Base-by-base conservation (phyloP, 2,329 filamentous ascomycete genomes). In the Claviceps monticola region DNA sequence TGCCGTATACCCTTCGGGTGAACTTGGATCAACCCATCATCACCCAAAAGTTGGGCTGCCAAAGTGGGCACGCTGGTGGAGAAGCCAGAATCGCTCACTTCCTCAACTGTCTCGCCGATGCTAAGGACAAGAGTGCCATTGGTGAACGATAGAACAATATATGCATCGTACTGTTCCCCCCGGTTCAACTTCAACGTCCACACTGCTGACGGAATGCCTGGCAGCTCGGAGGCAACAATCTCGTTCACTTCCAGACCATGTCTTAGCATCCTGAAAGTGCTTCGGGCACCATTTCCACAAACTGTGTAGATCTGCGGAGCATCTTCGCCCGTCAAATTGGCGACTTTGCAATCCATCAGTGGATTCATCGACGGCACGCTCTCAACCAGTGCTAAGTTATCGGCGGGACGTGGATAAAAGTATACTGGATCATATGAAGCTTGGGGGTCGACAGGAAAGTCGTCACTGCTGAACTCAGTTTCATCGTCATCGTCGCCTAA, bases 1-100 rank as follows among this genome's bases (percentile, higher is more conserved):
- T 96, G 90, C 48, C 90, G 81, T 55, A 98, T 95, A 51, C 93
- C 93, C 62, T 90, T 90, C n/a, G 91, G 89, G 61, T 98, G 90
- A 5, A 98, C 87, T 65, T 98, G 93, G 17, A 98, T 82, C 42
- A 97, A 74, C 26, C 89, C 88, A 64, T 95, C 88, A 52, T 96
- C 89, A 43, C 93, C 94, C 48, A 98, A 83, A 60, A 96, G 87
- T 62, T 96, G 91, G 5, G 95, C 88, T 6, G 90, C 90, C 16
- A 98, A 73, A 0, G 94, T 98, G 2, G 90, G 84, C 8, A 93
- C 89, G 11, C 85, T 85, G 0, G 88, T 86, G 9, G 97, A 72
- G 63, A 99, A 96, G 0, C 91, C 89, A 9, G 90, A 95, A 63
- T 97, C 89, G 7, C 83, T 89, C 3, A 96, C 89, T 68, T 97